These are phyloP conservation scores for Scheffersomyces coipomensis DNA, from an alignment of 805 yeast species.

Conservation along the genomic window DNA sequence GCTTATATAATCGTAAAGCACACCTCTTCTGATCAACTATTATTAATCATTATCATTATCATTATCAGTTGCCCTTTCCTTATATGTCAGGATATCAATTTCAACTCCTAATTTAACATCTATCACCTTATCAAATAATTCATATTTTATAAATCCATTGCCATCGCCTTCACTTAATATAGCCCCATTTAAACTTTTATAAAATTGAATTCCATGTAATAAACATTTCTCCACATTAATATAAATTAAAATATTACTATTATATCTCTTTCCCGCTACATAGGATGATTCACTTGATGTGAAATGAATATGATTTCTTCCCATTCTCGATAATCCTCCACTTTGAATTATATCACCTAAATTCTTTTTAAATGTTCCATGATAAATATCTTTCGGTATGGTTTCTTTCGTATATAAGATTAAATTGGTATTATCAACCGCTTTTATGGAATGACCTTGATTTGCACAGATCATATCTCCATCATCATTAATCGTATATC, in stretches of 20 bases:
- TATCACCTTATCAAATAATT: constrained; percentile 37
- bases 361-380: constrained; percentile 67
- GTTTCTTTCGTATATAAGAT: constrained; percentile 34
- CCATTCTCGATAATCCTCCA: constrained; percentile 67
- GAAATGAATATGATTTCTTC: constrained; percentile 82
- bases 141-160: constrained; percentile 47
- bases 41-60: no score
- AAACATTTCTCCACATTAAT: constrained; percentile 54
- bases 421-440: constrained; percentile 42
- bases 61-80: no score
- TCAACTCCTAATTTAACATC: constrained; percentile 9
- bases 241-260: constrained; percentile 58
- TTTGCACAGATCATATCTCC: constrained; percentile 66
- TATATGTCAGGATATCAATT: no score
- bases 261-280: constrained; percentile 72
- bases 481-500: constrained; percentile 53
- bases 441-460: constrained; percentile 81
- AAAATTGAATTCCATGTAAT: constrained; percentile 46
- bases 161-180: constrained; percentile 62
- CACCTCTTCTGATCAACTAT: no score
- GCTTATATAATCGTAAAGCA: no score
- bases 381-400: constrained; percentile 60
- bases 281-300: constrained; percentile 52
- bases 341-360: constrained; percentile 46
- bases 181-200: constrained; percentile 71